A percentile compares a stretch with the other conserved stretches of the same genome.
phyloP scores from a whole-genome alignment of 2,329 filamentous ascomycete species.

The Leptodontidium sp. region DNA sequence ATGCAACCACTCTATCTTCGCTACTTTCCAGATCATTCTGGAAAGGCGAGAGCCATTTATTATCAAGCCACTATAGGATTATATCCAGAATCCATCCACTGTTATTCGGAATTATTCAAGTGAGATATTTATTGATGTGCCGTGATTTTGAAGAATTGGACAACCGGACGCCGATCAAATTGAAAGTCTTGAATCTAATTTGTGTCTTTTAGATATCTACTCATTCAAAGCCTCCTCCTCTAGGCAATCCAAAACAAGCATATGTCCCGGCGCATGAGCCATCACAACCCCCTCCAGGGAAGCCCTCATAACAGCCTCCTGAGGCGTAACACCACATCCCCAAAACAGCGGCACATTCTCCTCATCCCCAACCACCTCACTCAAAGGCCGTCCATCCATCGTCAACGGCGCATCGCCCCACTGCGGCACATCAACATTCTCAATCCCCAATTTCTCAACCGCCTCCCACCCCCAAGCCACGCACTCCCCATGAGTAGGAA shows the following conservation, averaged over 20 bases:
- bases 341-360: constrained; percentile 63
- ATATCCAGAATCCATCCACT: too few relatives aligned
- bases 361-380: constrained; percentile 42
- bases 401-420: constrained; percentile 61
- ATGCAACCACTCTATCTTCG: too few relatives aligned
- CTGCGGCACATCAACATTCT: constrained; percentile 59
- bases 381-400: constrained; percentile 49
- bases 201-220: too few relatives aligned
- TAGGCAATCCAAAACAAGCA: constrained; percentile 52
- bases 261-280: constrained; percentile 68
- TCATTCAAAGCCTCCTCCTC: neutral
- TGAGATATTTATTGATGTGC: too few relatives aligned
- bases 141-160: too few relatives aligned
- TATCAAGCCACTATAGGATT: too few relatives aligned
- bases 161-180: too few relatives aligned
- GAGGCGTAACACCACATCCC: constrained; percentile 73
- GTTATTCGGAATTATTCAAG: too few relatives aligned
- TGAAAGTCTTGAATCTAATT: too few relatives aligned
- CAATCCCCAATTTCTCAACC: constrained; percentile 59
- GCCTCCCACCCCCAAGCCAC: constrained; percentile 72
- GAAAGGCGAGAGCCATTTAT: too few relatives aligned
- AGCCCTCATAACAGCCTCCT: constrained; percentile 68
- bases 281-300: constrained; percentile 63
- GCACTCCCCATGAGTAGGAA: constrained; percentile 68
- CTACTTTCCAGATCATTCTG: too few relatives aligned